A percentile compares a stretch with the other conserved stretches of the same genome.
phyloP scores from a whole-genome alignment of 768 basidiomycete species.

The Calocera cornea region DNA sequence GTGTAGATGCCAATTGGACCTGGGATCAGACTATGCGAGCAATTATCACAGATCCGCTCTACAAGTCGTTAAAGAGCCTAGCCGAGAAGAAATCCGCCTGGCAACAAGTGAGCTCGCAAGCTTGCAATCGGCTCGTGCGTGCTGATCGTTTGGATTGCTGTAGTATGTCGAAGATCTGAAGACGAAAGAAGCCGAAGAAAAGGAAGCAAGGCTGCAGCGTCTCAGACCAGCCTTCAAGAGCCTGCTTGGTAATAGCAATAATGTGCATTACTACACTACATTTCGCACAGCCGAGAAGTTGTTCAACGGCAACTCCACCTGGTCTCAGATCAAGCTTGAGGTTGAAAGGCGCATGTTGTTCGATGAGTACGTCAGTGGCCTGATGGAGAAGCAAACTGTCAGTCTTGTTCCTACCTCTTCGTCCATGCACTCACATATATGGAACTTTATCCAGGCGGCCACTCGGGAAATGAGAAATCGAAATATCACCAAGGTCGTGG shows the following conservation, averaged over 20 bases:
- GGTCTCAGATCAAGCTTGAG: slow-evolving; percentile 76
- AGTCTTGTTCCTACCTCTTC: slow-evolving; percentile 21
- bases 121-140: no score
- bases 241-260: slow-evolving; percentile 73
- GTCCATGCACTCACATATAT: not conserved
- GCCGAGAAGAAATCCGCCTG: slow-evolving; percentile 90
- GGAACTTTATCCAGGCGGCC: slow-evolving; percentile 45
- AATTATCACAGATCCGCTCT: slow-evolving; percentile 94
- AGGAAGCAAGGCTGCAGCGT: slow-evolving; percentile 68
- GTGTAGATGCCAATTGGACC: slow-evolving; percentile 83
- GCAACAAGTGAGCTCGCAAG: slow-evolving; percentile 67
- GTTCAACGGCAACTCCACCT: slow-evolving; percentile 77
- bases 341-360: slow-evolving; percentile 78
- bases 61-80: slow-evolving; percentile 82
- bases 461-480: slow-evolving; percentile 60
- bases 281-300: slow-evolving; percentile 78
- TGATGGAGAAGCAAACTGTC: slow-evolving; percentile 83
- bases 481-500: slow-evolving; percentile 69
- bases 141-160: not conserved
- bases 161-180: slow-evolving; percentile 69
- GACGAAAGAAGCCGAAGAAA: slow-evolving; percentile 74
- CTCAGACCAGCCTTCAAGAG: slow-evolving; percentile 71
- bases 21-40: slow-evolving; percentile 99
- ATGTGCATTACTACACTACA: slow-evolving; percentile 83
- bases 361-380: slow-evolving; percentile 77